These are phyloP conservation scores for Coemansia sp. DNA, from an alignment of 192 early-diverging fungal genomes.

Conservation along the genomic window DNA sequence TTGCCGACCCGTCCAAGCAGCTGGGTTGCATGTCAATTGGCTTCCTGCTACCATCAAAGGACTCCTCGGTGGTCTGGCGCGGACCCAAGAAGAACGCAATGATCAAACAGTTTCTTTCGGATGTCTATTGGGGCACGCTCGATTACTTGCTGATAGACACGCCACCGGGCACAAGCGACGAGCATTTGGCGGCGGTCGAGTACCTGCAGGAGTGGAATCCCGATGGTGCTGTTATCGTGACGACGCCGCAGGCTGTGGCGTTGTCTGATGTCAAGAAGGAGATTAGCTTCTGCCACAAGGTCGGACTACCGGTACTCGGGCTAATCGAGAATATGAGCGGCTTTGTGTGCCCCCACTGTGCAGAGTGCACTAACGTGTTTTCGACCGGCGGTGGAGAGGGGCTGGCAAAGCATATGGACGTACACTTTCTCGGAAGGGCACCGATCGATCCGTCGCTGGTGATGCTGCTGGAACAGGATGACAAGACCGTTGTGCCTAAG, in stretches of 20 bases:
- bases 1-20: constrained; percentile 62
- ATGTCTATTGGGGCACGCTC: constrained; percentile 95
- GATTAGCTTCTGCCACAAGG: constrained; percentile 93
- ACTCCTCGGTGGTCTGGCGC: constrained; percentile 96
- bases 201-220: constrained; percentile 79
- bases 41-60: constrained; percentile 82
- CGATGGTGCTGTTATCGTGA: constrained; percentile 93
- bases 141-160: constrained; percentile 97
- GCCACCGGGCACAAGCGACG: constrained; percentile 96
- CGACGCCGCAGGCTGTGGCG: constrained; percentile 90
- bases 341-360: constrained; percentile 88
- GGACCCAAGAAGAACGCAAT: constrained; percentile 99
- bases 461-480: constrained; percentile 60
- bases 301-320: constrained; percentile 84
- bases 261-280: constrained; percentile 96
- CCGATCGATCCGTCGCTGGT: constrained; percentile 88
- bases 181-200: constrained; percentile 91
- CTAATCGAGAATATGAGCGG: constrained; percentile 98
- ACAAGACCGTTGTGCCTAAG: constrained; percentile 41
- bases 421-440: constrained; percentile 86
- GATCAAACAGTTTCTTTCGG: constrained; percentile 95
- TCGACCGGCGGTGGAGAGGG: constrained; percentile 91
- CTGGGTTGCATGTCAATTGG: constrained; percentile 95
- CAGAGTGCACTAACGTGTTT: constrained; percentile 84
- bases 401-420: constrained; percentile 79